Evolutionary conservation across 75 land plant species (phyloP).

Genomic region (Picea sitchensis): DNA sequence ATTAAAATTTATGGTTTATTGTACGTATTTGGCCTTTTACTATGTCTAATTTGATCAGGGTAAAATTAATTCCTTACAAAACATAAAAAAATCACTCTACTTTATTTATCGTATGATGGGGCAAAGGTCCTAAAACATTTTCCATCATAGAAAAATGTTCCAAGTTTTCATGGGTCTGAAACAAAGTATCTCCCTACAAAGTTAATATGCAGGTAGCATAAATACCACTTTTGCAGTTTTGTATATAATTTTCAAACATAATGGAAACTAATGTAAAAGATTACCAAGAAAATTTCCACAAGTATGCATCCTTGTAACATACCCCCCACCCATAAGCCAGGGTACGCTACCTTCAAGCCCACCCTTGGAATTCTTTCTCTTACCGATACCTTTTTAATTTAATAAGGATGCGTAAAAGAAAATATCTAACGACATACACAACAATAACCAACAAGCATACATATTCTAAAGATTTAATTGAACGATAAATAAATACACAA

Average conservation of each 20-base stretch:
- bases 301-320: slow-evolving; percentile 66
- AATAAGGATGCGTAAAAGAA: too few relatives aligned
- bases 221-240: not conserved
- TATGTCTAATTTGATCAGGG: not conserved
- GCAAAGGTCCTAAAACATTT: slow-evolving; percentile 61
- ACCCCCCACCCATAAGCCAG: too few relatives aligned
- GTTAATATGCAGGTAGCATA: not conserved
- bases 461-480: too few relatives aligned
- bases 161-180: slow-evolving; percentile 80
- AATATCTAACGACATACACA: too few relatives aligned
- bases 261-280: slow-evolving; percentile 8
- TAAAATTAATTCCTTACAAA: not conserved
- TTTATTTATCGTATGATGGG: slow-evolving; percentile 54
- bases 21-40: not conserved
- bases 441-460: too few relatives aligned
- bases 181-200: slow-evolving; percentile 69
- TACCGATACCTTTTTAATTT: too few relatives aligned
- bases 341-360: too few relatives aligned
- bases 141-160: slow-evolving; percentile 92
- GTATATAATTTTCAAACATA: not conserved
- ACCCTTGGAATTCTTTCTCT: too few relatives aligned
- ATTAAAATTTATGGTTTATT: not conserved
- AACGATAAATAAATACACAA: too few relatives aligned
- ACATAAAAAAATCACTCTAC: slow-evolving; percentile 47
- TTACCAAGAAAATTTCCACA: slow-evolving; percentile 87